Evolutionary conservation across 2,329 filamentous ascomycete species (phyloP).

Genomic region (Myotisia sp.): DNA sequence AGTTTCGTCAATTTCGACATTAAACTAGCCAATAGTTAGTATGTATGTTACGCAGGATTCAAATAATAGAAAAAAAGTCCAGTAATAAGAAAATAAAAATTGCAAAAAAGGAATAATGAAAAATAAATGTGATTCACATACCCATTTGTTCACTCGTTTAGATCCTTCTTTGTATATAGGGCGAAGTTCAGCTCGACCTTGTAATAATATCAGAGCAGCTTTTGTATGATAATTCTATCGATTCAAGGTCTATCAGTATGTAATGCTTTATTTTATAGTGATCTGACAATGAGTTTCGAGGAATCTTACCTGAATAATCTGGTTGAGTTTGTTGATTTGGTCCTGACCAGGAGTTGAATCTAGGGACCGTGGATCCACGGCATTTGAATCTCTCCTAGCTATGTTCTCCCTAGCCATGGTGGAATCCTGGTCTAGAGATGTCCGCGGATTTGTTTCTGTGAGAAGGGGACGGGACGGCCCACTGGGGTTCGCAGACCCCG

Average conservation of each 20-base stretch:
- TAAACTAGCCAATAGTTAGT: constrained; percentile 50
- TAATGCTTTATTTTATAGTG: no score
- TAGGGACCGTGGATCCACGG: constrained; percentile 28
- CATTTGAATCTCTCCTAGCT: no score
- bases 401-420: no score
- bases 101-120: no score
- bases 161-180: constrained; percentile 41
- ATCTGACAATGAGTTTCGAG: no score
- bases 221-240: constrained; percentile 80
- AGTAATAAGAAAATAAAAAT: not conserved
- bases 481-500: no score
- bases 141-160: constrained; percentile 73
- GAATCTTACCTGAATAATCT: constrained; percentile 82
- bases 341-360: constrained; percentile 46
- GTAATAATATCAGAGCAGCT: constrained; percentile 67
- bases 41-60: not conserved
- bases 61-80: not conserved
- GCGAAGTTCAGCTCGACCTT: constrained; percentile 60
- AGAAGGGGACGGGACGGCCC: no score
- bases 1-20: constrained; percentile 85
- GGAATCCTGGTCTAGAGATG: no score
- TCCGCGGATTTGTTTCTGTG: no score
- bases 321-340: constrained; percentile 66
- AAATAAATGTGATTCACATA: no score
- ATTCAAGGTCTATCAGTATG: not conserved